Evolutionary conservation across 176 grass and related monocot species (phyloP).

Genomic region (Themeda triandra): DNA sequence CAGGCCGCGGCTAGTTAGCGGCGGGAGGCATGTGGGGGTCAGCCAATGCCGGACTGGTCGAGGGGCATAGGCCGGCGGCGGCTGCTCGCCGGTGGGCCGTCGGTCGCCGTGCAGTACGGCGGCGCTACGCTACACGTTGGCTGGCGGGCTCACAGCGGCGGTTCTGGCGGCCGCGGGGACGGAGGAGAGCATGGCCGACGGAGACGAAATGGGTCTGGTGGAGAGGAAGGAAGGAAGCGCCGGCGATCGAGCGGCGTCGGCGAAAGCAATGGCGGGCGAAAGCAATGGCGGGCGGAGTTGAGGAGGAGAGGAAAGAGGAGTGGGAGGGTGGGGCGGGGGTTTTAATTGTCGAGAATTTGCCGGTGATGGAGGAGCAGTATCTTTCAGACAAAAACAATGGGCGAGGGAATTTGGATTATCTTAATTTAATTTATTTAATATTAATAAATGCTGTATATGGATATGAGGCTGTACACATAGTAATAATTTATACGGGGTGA

Average conservation of each 20-base stretch:
- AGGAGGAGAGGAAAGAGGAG: background rate
- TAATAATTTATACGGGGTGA: background rate
- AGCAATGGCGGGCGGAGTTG: constrained; percentile 27
- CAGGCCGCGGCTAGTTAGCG: constrained; percentile 27
- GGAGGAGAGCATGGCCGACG: constrained; percentile 14
- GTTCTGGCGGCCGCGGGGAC: too few species aligned
- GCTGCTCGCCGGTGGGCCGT: constrained; percentile 26
- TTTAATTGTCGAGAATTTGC: constrained; percentile 20
- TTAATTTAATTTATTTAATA: background rate
- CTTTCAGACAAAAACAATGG: background rate
- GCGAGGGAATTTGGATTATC: background rate
- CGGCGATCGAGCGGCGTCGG: background rate
- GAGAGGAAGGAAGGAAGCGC: background rate
- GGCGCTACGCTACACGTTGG: constrained; percentile 36
- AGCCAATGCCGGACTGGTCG: constrained; percentile 58
- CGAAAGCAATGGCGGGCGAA: constrained; percentile 32
- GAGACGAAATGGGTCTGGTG: background rate
- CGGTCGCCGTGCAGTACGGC: constrained; percentile 27
- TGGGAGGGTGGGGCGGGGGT: background rate
- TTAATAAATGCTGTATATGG: background rate
- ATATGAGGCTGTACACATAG: background rate
- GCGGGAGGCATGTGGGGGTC: constrained; percentile 36
- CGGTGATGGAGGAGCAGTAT: constrained; percentile 6
- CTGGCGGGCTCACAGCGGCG: background rate
- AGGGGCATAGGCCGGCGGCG: constrained; percentile 43